Evolutionary conservation across 2,329 filamentous ascomycete genomes (phyloP).

Genomic region (Paecilomyces niveus): DNA sequence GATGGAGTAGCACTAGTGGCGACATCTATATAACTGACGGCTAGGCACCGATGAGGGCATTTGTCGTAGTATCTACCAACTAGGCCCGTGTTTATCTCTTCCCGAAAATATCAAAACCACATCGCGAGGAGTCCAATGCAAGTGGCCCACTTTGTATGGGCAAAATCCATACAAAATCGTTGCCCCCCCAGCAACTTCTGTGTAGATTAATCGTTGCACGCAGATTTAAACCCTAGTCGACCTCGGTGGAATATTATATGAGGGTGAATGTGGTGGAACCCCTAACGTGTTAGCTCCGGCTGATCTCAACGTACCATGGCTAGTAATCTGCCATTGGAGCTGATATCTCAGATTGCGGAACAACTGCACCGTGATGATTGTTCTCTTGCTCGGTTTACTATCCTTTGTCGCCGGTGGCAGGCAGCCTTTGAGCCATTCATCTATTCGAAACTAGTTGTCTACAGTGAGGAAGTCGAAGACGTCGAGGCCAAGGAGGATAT

Average conservation of each 20-base stretch:
- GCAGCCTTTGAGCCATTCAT: not conserved
- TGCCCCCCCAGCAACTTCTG: not conserved
- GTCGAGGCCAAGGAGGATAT: no score
- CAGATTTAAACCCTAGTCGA: not conserved
- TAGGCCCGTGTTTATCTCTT: not conserved
- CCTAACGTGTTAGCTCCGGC: not conserved
- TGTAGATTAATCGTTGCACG: not conserved
- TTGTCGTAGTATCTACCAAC: no score
- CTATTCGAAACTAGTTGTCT: not conserved
- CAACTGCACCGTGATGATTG: not conserved
- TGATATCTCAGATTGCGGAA: not conserved
- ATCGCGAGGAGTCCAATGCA: not conserved
- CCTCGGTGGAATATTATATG: not conserved
- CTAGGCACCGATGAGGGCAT: no score
- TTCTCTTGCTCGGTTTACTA: not conserved
- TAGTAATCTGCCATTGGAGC: not conserved
- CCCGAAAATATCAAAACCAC: not conserved
- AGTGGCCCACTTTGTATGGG: not conserved
- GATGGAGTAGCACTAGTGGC: no score
- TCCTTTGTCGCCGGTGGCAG: not conserved
- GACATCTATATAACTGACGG: no score
- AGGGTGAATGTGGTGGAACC: not conserved
- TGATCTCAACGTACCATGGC: no score
- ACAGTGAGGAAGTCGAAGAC: no score
- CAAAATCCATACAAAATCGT: not conserved